Percentiles rank a stretch among this genome's conserved stretches.
phyloP scores from a whole-genome alignment of 2,329 filamentous ascomycete genomes.

The Zymoseptoria crescenta region DNA sequence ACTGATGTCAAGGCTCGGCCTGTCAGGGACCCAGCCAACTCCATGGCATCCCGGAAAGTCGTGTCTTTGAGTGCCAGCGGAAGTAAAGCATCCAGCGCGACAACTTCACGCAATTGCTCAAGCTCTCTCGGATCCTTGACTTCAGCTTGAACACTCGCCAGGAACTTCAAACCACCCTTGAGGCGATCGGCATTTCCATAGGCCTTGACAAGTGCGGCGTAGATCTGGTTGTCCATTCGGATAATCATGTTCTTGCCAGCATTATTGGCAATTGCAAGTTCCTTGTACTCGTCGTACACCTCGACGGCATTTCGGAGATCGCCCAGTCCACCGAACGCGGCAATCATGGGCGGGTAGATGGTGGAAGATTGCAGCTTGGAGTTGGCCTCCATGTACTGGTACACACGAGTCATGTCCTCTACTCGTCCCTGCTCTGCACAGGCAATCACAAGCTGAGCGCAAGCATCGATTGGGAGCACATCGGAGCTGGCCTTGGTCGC shows the following conservation, averaged over 20 bases:
- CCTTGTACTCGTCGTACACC: conserved; percentile 91
- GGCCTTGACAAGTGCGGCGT: conserved; percentile 83
- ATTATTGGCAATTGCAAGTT: conserved; percentile 77
- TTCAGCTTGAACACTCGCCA: conserved; percentile 63
- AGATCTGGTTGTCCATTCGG: conserved; percentile 74
- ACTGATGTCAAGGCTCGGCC: conserved; percentile 52
- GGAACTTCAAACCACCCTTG: conserved; percentile 76
- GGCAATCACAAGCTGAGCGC: conserved; percentile 75
- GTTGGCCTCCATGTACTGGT: conserved; percentile 80
- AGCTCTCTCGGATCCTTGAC: conserved; percentile 38
- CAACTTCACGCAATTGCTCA: conserved; percentile 55
- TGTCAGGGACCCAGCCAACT: conserved; percentile 58
- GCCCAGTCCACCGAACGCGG: conserved; percentile 74
- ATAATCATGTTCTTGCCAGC: conserved; percentile 60
- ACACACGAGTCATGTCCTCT: conserved; percentile 82
- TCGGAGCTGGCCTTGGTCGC: conserved; percentile 56
- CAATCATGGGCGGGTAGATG: conserved; percentile 89
- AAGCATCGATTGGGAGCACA: conserved; percentile 71
- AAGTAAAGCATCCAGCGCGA: conserved; percentile 69
- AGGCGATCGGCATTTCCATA: conserved; percentile 76
- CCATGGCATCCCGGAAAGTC: conserved; percentile 64
- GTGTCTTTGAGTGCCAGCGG: conserved; percentile 65
- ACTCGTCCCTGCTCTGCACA: conserved; percentile 76
- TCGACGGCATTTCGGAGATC: conserved; percentile 84
- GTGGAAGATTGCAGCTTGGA: conserved; percentile 67